phyloP scores from a whole-genome alignment of 441 rosid species.

The Caryocar brasiliense region DNA sequence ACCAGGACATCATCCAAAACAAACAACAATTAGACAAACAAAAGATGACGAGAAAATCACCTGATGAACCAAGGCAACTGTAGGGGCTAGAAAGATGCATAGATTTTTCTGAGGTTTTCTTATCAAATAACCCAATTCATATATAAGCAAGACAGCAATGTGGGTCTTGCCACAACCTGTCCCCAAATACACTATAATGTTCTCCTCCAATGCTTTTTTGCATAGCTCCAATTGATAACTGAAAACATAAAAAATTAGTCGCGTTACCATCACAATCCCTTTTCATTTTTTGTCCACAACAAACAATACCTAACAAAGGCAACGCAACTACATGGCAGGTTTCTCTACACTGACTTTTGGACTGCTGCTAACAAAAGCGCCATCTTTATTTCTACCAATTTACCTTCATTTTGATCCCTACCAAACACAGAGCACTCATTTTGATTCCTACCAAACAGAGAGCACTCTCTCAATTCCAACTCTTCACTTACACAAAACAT shows the following conservation, averaged over 20 bases:
- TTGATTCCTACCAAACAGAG: background rate
- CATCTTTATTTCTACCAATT: too few relatives aligned
- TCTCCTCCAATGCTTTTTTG: conserved; percentile 73
- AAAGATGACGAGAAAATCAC: conserved; percentile 19
- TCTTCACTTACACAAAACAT: too few relatives aligned
- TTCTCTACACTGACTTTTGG: background rate
- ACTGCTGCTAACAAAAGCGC: too few relatives aligned
- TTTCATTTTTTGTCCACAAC: too few relatives aligned
- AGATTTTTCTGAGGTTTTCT: conserved; percentile 55
- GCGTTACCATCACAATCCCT: too few relatives aligned
- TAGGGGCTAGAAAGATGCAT: conserved; percentile 89
- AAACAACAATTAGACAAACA: background rate
- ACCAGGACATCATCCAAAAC: background rate
- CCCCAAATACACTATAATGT: conserved; percentile 69
- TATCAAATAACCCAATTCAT: conserved; percentile 61
- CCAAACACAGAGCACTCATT: background rate
- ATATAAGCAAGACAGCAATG: conserved; percentile 81
- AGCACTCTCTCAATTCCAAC: background rate
- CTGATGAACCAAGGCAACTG: conserved; percentile 82
- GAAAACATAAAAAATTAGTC: background rate
- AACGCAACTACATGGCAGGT: background rate
- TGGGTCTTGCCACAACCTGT: conserved; percentile 98
- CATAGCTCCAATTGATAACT: conserved; percentile 91
- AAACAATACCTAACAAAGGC: background rate
- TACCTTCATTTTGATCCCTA: background rate